Conservation (phyloP, 495 filamentous ascomycete species). For the Xylaria scruposa region DNA sequence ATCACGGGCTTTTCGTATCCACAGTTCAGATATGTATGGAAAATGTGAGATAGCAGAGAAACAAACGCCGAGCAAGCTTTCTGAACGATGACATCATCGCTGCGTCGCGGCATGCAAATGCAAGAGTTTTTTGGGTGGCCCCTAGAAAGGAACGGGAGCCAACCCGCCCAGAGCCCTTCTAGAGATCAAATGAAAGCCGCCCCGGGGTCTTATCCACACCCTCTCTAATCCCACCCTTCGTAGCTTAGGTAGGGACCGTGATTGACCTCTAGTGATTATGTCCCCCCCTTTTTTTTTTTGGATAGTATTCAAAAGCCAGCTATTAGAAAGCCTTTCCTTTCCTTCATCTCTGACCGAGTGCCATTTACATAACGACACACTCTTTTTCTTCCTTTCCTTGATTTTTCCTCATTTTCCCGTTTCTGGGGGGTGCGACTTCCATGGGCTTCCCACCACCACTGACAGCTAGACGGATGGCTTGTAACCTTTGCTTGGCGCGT, state of each 20-base stretch:
- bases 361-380: constrained; percentile 62
- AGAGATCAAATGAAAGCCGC: constrained; percentile 21
- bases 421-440: constrained; percentile 56
- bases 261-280: constrained; percentile 9
- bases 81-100: constrained; percentile 6
- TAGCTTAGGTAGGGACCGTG: not conserved
- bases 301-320: constrained; percentile 22
- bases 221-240: constrained; percentile 18
- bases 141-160: not conserved
- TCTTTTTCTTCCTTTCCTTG: constrained; percentile 60
- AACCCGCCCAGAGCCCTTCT: constrained; percentile 18
- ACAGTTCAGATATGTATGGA: constrained; percentile 11
- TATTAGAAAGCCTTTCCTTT: not conserved
- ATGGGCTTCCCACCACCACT: constrained; percentile 72
- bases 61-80: constrained; percentile 27
- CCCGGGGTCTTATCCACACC: not conserved
- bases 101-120: constrained; percentile 23
- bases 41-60: constrained; percentile 9
- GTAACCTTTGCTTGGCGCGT: constrained; percentile 82
- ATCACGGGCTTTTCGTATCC: constrained; percentile 2
- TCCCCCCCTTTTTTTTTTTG: not conserved
- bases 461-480: constrained; percentile 84
- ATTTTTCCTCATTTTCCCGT: constrained; percentile 57
- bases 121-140: constrained; percentile 18
- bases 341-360: not conserved